Base-by-base conservation (phyloP, 192 early-diverging fungal species). In the Umbelopsis sp. region DNA sequence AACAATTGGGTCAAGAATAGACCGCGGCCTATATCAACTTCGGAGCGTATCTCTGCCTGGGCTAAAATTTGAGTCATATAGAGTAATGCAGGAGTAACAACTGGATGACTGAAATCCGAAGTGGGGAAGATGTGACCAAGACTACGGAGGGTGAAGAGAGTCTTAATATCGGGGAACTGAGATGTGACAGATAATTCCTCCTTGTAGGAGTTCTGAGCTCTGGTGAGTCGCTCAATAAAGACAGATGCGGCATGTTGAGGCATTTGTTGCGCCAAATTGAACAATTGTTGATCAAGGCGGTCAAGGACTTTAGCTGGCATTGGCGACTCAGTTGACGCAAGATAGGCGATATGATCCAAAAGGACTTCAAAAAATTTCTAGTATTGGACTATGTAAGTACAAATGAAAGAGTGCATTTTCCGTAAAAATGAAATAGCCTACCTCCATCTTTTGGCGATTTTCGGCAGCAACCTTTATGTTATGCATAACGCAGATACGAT, bases 61-160 rank as follows among this genome's bases (percentile, higher is more conserved):
- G 82, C 71, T 3, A 99, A 81, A 70, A 88, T 93, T 79, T 95
- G 90, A 45, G 83, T 81, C 77, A 97, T 90, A n/a, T 93, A 79
- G 3, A 96, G 71, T 59, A 91, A 83, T 43, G 93, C 87, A 14
- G 96, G 97, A 2, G 96, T 98, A 7, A 93, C 83, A 6, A 98
- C 88, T 7, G 89, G 77, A 76, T 99, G 96, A 69, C 88, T 86
- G 44, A 91, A 89, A 88, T 99, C 97, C 0, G 96, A 96, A n/a
- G 93, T 89, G 2, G 97, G 95, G 78, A 94, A 97, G 10, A 98
- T 80, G 36, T 89, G 85, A 0, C 85, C 88, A 53, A 97, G 75
- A 31, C 91, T 69, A 32, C 90, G 86, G 62, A 97, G 78, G 49
- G 88, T 77, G 26, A 88, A 82, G 34, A 97, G 50, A 36, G 91